Conservation (phyloP, 257 asterid species). For the Parsonsia alboflavescens region DNA sequence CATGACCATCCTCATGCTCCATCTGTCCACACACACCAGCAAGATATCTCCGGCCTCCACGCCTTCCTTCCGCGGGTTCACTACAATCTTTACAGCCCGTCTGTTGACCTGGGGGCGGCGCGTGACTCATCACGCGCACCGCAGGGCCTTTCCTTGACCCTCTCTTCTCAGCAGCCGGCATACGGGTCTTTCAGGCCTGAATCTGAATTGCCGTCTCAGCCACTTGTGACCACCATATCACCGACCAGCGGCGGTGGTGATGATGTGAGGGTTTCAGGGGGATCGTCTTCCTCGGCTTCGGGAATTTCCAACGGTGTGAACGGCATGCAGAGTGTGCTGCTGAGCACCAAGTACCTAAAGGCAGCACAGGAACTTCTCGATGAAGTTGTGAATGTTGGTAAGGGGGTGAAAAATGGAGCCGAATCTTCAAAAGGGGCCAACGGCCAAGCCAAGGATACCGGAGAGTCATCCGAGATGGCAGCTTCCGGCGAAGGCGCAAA, state of each 20-base stretch:
- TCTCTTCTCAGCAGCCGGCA: conserved; percentile 59
- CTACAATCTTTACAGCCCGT: conserved; percentile 53
- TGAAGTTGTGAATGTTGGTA: conserved; percentile 87
- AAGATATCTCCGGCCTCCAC: conserved; percentile 46
- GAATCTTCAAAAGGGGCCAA: conserved; percentile 26
- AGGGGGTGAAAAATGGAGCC: conserved; percentile 34
- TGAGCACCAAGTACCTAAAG: conserved; percentile 70
- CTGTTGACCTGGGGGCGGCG: conserved; percentile 37
- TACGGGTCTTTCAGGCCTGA: conserved; percentile 22
- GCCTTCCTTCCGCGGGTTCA: conserved; percentile 62
- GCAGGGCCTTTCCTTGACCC: conserved; percentile 67
- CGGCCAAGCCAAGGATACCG: conserved; percentile 32
- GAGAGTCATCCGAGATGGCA: conserved; percentile 32
- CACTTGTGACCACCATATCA: conserved; percentile 23
- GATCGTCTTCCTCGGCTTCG: conserved; percentile 68
- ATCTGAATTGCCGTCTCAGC: conserved; percentile 28
- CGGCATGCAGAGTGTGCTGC: conserved; percentile 53
- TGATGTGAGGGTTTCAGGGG: conserved; percentile 46
- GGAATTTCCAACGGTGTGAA: conserved; percentile 59
- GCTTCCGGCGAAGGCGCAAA: conserved; percentile 24
- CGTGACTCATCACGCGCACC: conserved; percentile 74
- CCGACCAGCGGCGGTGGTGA: conserved; percentile 12
- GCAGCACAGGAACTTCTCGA: conserved; percentile 94
- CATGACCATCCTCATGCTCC: conserved; percentile 19
- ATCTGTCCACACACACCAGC: neutral